phyloP scores from a whole-genome alignment of 2,329 filamentous ascomycete species.

The Achaetomium macrosporum region DNA sequence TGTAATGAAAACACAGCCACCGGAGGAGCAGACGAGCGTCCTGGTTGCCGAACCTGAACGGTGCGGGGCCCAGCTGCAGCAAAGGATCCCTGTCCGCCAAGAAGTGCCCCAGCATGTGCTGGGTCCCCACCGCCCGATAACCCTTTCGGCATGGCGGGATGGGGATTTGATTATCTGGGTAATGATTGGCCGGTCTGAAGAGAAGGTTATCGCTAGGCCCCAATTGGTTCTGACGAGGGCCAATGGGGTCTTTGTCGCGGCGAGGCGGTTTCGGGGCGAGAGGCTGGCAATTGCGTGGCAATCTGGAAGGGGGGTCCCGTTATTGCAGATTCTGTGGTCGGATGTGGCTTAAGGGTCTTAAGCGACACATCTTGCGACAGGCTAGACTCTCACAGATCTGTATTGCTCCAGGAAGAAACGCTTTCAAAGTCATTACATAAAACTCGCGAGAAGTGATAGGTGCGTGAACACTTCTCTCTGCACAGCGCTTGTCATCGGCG shows the following conservation, averaged over 20 bases:
- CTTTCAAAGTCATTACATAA: no score
- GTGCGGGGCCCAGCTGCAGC: no score
- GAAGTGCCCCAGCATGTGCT: slow-evolving; percentile 5
- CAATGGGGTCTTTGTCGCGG: background rate
- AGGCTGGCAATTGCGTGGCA: no score
- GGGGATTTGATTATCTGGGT: background rate
- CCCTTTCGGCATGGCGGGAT: background rate
- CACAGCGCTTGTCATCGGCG: slow-evolving; percentile 10
- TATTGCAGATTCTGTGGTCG: no score
- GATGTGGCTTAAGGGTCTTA: background rate
- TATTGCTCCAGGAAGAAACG: no score
- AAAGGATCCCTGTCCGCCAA: background rate
- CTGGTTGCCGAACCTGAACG: no score
- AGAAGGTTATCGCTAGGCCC: slow-evolving; percentile 15
- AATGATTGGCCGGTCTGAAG: slow-evolving; percentile 6
- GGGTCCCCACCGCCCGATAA: background rate
- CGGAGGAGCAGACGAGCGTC: no score
- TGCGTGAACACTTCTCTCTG: background rate
- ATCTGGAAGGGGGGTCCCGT: no score
- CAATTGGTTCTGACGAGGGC: slow-evolving; percentile 9
- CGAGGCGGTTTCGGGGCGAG: background rate
- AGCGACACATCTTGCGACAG: background rate
- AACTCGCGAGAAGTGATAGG: background rate
- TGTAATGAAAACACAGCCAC: no score
- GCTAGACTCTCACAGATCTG: no score